Evolutionary conservation across 345 rosid genomes (phyloP), one percentile per base, ranked within the genome.

Genomic region (Draba incana): DNA sequence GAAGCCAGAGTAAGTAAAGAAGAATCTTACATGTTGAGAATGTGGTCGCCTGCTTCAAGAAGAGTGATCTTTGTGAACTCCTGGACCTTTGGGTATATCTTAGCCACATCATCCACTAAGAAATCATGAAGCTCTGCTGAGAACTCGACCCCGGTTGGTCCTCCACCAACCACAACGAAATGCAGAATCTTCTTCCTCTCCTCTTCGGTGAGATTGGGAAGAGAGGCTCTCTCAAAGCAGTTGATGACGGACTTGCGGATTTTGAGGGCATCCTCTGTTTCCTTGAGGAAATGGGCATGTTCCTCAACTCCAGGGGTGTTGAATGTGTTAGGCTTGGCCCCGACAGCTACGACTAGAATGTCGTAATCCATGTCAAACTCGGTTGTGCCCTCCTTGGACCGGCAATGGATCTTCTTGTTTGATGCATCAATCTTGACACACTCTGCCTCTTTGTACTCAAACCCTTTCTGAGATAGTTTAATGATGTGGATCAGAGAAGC

Each of bases 111-210:
- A 16, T 92, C 85, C 7, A 73, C 66, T 0, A 84, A 81, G 52
- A 81, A 82, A 63, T 92, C 98, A 62, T 80, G 90, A 27, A 92
- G 88, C 81, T 88, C 98, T 8, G 98, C 93, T 13, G 96, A 89
- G 79, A 84, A 92, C 81, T 92, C 98, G 12, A 92, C 96, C 6
- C 98, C 93, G 1, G 89, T 82, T 35, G 98, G 96, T 8, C 96
- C 96, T 11, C 98, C 98, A 4, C 93, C 98, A 37, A 92, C 96
- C 2, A 88, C 93, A 15, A 92, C 93, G 74, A 92, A 92, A 68
- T 92, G 93, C 65, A 87, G 75, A 47, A 92, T 83, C 64, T 82
- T 79, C 53, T 79, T 83, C 83, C 75, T 87, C 78, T 88, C 93
- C 66, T 87, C 92, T 13, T 92, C 96, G 6, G 82, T 82, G 6